Evolutionary conservation across 1,139 yeast genomes (phyloP), one percentile per base, ranked within the genome.

Genomic region (Hansenula anomala): DNA sequence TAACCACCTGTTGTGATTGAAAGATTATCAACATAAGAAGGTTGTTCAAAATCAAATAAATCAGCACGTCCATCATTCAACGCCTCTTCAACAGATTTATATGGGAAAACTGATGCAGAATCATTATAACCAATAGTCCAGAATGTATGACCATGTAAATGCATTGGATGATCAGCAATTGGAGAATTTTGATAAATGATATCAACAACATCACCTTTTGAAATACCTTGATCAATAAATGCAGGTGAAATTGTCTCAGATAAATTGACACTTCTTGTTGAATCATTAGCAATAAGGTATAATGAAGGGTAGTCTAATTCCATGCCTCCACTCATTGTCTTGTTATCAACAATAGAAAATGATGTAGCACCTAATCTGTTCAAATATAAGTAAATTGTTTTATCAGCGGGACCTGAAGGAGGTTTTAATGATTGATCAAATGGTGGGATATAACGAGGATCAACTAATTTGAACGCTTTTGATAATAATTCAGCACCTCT

Each of bases 91-190:
- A 58, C 46, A 6, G 61, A 43, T 13, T 38, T 36, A 36, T 46
- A 59, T 3, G 56, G 56, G 39, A 63, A 63, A 24, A 46, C 49
- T 4, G 20, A 16, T n/a, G 30, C 20, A n/a, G 40, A 27, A 19
- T 47, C 49, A 9, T 38, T 41, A 8, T 47, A 44, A 27, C 56
- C 60, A 48, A 63, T 45, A 9, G 58, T 44, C 38, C 59, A 58
- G 38, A 63, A 60, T 24, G 49, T 48, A 40, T 65, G 70, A 4
- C 69, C 69, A 44, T 65, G 70, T 26, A 65, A 45, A 39, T 65
- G 69, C 34, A 61, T 52, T 6, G 69, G 69, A 41, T 65, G 70
- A 33, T 54, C 58, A 38, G 60, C 51, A 14, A 44, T 40, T 18
- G 51, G 43, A 35, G 49, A 48, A 40, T 61, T 63, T 42, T 63